Conservation (phyloP, 129 eudicot genomes). For the Flaveria trinervia region DNA sequence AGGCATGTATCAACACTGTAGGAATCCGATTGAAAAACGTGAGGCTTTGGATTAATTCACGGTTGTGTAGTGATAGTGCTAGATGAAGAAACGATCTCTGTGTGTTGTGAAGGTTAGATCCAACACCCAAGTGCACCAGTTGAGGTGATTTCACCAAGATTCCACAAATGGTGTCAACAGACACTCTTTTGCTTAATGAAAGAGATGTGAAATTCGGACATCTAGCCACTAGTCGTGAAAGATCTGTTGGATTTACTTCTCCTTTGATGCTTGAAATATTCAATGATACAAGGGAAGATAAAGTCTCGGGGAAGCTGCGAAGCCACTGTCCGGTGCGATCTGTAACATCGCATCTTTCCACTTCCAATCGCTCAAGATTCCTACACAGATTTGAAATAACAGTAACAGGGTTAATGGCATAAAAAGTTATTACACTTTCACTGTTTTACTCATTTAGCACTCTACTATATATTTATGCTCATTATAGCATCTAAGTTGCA, state of each 20-base stretch:
- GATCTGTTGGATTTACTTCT: slow-evolving; percentile 51
- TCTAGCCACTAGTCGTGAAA: slow-evolving; percentile 69
- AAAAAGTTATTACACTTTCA: background rate
- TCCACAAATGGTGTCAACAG: slow-evolving; percentile 49
- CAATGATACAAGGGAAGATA: slow-evolving; percentile 66
- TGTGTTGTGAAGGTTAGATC: slow-evolving; percentile 54
- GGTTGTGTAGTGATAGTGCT: slow-evolving; percentile 41
- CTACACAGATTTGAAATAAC: slow-evolving; percentile 32
- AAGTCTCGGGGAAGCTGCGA: slow-evolving; percentile 69
- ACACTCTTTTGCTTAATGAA: slow-evolving; percentile 56
- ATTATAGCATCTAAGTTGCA: no score
- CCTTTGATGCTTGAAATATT: slow-evolving; percentile 79
- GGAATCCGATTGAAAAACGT: slow-evolving; percentile 66
- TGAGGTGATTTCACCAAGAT: slow-evolving; percentile 68
- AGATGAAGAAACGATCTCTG: slow-evolving; percentile 40
- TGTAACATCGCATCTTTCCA: slow-evolving; percentile 73
- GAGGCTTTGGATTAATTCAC: slow-evolving; percentile 58
- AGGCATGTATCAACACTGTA: slow-evolving; percentile 50
- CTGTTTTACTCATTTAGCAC: no score
- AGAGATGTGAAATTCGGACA: slow-evolving; percentile 57
- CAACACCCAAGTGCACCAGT: slow-evolving; percentile 66
- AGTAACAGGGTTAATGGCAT: background rate
- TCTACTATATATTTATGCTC: no score
- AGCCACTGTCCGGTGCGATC: slow-evolving; percentile 84
- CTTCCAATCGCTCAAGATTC: slow-evolving; percentile 71